Evolutionary conservation across 2,329 filamentous ascomycete species (phyloP), one percentile per base, ranked within the genome.

Genomic region (Myriosclerotinia curreyana): DNA sequence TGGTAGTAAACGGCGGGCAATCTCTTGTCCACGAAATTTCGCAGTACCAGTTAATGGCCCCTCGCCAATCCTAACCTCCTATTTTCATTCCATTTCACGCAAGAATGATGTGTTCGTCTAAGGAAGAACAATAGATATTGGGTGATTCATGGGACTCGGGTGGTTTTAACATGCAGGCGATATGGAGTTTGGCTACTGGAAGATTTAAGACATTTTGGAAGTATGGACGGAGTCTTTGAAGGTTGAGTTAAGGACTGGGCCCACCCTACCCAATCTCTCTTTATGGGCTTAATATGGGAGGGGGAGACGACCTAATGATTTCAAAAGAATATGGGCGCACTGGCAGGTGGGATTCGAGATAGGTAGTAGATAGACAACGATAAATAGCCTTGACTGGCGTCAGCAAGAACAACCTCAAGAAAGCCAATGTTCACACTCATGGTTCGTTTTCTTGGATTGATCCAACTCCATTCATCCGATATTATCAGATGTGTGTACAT

Each of bases 41-140:
- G n/a, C 55, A 36, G 15, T 58, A 48, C 28, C 55, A 58, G 42
- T 40, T 58, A 8, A 25, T 58, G 28, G 25, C 55, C 31, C 55
- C 55, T 58, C 55, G 42, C 8, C 55, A 58, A 20, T 28, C 42
- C 17, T 48, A 12, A 48, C 12, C 6, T 25, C 14, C 4, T 25
- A 15, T 48, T 46, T 31, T 6, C 14, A 12, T 36, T 25, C 8
- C 4, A 20, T 34, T 11, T 46, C 34, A 11, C 20, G 17, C 20
- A 20, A 12, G 2, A 48, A 22, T 9, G n/a, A 9, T 25, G 1
- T n/a, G n/a, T 36, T 25, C 14, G 14, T 25, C 20, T 36, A 48
- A 14, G 44, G 8, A 15, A 25, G 1, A 20, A 8, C 22, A 4
- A 7, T 36, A 46, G 42, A 12, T 1, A 22, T 25, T 36, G 5